phyloP scores from a whole-genome alignment of 345 rosid genomes.

The Nephelium lappaceum region DNA sequence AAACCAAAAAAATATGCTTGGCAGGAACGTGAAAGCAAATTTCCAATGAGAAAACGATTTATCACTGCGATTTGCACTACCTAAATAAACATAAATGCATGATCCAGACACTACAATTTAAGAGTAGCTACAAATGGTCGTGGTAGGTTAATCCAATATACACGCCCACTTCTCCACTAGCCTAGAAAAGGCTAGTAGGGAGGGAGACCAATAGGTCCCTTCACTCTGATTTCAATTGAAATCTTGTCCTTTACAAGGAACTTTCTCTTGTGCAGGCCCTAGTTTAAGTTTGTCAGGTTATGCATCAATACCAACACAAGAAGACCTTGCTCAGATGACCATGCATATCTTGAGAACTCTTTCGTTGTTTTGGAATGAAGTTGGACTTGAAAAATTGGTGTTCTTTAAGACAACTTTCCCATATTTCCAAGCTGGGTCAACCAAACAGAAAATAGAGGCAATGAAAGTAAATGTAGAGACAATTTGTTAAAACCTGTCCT shows the following conservation, averaged over 20 bases:
- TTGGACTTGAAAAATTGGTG: neutral
- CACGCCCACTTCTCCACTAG: neutral
- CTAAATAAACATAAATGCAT: neutral
- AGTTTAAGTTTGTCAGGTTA: slow-evolving; percentile 4
- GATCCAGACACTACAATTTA: neutral
- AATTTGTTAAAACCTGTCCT: neutral
- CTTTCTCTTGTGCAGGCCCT: neutral
- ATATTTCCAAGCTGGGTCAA: neutral
- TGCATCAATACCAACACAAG: neutral
- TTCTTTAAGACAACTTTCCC: neutral
- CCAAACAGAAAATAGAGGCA: neutral
- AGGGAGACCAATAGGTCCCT: neutral
- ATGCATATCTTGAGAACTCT: neutral
- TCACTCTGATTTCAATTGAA: neutral
- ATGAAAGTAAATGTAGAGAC: neutral
- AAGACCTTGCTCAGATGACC: neutral
- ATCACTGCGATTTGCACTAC: neutral
- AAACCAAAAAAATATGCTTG: neutral
- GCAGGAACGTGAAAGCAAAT: neutral
- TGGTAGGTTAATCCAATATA: neutral
- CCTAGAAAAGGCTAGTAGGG: neutral
- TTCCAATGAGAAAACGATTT: neutral
- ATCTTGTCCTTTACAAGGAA: neutral
- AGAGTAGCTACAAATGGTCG: neutral
- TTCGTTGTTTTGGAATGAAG: neutral